Conservation (phyloP, 192 early-diverging fungal species). For the Backusella luteola region DNA sequence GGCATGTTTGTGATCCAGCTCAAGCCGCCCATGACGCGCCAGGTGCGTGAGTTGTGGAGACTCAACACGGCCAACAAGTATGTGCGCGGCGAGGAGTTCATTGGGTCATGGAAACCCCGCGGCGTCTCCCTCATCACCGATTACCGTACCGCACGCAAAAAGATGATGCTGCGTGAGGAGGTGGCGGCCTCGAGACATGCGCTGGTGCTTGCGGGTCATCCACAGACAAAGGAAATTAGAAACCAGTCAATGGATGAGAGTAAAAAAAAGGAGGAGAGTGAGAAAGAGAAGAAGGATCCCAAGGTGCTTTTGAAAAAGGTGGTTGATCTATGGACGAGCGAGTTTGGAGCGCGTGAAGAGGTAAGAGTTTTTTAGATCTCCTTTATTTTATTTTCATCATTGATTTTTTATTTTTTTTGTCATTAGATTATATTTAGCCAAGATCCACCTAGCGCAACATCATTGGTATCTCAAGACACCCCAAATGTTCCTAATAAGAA, state of each 20-base stretch:
- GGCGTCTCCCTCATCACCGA: conserved; percentile 63
- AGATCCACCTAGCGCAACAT: conserved; percentile 33
- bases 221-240: conserved; percentile 11
- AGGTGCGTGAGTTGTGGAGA: conserved; percentile 61
- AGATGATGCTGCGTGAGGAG: conserved; percentile 33
- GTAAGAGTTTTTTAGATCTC: conserved; percentile 1
- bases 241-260: not conserved
- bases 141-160: conserved; percentile 38
- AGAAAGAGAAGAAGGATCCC: not conserved
- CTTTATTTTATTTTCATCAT: not conserved
- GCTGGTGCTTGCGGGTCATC: conserved; percentile 20
- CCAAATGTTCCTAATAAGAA: not conserved
- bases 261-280: not conserved
- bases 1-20: conserved; percentile 65
- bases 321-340: conserved; percentile 23
- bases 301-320: conserved; percentile 8
- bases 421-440: conserved; percentile 37
- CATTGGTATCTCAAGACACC: conserved; percentile 8
- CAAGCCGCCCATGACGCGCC: conserved; percentile 49
- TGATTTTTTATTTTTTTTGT: not conserved
- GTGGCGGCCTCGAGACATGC: conserved; percentile 43
- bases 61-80: conserved; percentile 67
- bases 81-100: conserved; percentile 71
- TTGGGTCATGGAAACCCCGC: conserved; percentile 62
- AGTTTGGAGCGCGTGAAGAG: conserved; percentile 36